Base-by-base conservation (phyloP, 371 early-diverging fungal species). In the Apophysomyces variabilis region DNA sequence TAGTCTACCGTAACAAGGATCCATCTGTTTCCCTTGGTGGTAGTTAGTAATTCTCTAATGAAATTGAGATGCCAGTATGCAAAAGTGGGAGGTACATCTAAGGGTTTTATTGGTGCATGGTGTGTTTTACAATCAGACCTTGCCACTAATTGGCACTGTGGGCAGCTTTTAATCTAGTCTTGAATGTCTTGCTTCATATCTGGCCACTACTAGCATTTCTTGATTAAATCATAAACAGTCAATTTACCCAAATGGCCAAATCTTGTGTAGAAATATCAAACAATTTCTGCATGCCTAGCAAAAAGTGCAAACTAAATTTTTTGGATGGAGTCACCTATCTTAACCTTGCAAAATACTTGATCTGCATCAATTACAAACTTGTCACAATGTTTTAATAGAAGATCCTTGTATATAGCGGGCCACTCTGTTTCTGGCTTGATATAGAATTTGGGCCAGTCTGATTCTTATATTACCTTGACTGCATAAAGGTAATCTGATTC, bases 131-230 rank as follows among this genome's bases (percentile, higher is more conserved):
- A 1, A 21, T 21, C 21, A 21, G 21, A 21, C 21, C 21, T 21
- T 21, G 21, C 21, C 21, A 1, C 21, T 21, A 21, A 21, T 21
- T 21, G 75, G 32, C 71, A 74, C 9, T 36, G 32, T 7, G 37
- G 39, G 50, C 75, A 74, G 5, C 44, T 26, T 7, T 21, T 41
- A 3, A 71, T 14, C 56, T 50, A 68, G 0, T 36, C 36, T 57
- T 60, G 44, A 14, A 65, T 66, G 36, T 67, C 62, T 1, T 7
- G 6, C 3, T 60, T 36, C 75, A 71, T 68, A 2, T 59, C 58
- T 3, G 71, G 74, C 71, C 74, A 74, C 71, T 71, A 71, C 58
- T 41, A 65, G 3, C 67, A 59, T 16, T 67, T 61, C 12, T 50
- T 44, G 65, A 71, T 58, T 4, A 60, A 37, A 21, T 64, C 58